These are phyloP conservation scores for Leishmania gerbilli DNA, from an alignment of 208 protist genomes.

Conservation along the genomic window DNA sequence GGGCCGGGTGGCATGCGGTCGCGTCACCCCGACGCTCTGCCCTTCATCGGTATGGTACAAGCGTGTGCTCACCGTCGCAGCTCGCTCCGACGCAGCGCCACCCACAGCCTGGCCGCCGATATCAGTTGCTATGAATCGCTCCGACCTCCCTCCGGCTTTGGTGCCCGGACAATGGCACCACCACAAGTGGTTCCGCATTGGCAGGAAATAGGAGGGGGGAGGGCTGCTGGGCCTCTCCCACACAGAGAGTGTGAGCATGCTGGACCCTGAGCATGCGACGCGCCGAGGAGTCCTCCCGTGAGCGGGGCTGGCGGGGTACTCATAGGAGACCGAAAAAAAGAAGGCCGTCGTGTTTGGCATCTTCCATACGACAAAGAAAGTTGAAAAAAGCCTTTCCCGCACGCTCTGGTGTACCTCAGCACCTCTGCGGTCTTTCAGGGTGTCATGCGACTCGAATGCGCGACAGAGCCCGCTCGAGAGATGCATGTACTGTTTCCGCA, in stretches of 20 bases:
- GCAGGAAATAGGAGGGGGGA: neutral
- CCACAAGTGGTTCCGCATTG: neutral
- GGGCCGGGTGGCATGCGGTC: neutral
- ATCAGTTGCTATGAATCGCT: neutral
- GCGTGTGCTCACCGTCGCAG: neutral
- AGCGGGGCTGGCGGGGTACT: neutral
- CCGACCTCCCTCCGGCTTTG: neutral
- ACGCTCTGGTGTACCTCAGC: neutral
- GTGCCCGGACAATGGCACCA: neutral
- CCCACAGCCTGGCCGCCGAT: neutral
- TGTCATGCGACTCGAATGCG: neutral
- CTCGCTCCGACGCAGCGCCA: neutral
- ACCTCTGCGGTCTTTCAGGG: neutral
- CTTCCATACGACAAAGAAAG: neutral
- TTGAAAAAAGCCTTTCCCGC: too few species aligned
- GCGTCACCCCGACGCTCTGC: neutral
- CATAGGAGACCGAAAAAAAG: neutral
- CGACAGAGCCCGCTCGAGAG: neutral
- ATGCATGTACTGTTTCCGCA: neutral
- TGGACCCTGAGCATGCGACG: neutral
- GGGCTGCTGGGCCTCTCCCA: neutral
- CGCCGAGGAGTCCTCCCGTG: neutral
- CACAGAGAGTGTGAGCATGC: neutral
- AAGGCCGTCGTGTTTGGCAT: neutral
- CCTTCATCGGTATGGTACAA: neutral